phyloP scores from a whole-genome alignment of 352 stramenopile genomes.

The Lagenidium sp. region DNA sequence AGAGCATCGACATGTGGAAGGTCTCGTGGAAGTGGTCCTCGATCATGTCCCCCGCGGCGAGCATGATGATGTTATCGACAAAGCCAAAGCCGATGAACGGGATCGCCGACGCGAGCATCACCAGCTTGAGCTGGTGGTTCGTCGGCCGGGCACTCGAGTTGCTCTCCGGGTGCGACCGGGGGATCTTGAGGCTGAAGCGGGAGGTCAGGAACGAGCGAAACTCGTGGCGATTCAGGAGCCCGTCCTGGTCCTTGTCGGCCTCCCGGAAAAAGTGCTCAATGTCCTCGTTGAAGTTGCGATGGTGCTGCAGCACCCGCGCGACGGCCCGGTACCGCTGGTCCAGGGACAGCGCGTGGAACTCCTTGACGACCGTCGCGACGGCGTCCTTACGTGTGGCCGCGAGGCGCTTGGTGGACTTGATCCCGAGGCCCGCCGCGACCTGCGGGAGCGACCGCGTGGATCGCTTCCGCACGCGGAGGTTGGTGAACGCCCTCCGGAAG shows the following conservation, averaged over 20 bases:
- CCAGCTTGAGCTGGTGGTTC: conserved; percentile 57
- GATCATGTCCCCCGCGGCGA: conserved; percentile 91
- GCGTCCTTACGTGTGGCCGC: conserved; percentile 9
- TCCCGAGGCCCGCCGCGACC: not conserved
- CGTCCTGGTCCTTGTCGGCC: conserved; percentile 63
- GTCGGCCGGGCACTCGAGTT: conserved; percentile 31
- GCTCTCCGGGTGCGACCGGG: conserved; percentile 24
- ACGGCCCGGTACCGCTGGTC: conserved; percentile 44
- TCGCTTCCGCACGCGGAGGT: conserved; percentile 9
- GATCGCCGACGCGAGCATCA: conserved; percentile 71
- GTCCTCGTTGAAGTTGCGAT: conserved; percentile 33
- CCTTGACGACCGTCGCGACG: conserved; percentile 33
- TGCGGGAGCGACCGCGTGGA: not conserved
- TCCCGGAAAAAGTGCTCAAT: conserved; percentile 58
- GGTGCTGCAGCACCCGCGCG: conserved; percentile 34
- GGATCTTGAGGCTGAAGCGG: conserved; percentile 48
- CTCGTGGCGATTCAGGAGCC: conserved; percentile 52
- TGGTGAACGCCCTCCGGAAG: conserved; percentile 12
- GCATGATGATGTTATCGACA: conserved; percentile 83
- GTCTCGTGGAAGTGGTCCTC: conserved; percentile 91
- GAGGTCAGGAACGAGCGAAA: conserved; percentile 55
- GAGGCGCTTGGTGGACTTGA: conserved; percentile 6
- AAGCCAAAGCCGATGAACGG: conserved; percentile 82
- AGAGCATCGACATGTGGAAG: conserved; percentile 94
- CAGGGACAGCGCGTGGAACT: conserved; percentile 53